A percentile compares a stretch with the other conserved stretches of the same genome.
phyloP scores from a whole-genome alignment of 352 stramenopile genomes.

The Phytophthora constricta region DNA sequence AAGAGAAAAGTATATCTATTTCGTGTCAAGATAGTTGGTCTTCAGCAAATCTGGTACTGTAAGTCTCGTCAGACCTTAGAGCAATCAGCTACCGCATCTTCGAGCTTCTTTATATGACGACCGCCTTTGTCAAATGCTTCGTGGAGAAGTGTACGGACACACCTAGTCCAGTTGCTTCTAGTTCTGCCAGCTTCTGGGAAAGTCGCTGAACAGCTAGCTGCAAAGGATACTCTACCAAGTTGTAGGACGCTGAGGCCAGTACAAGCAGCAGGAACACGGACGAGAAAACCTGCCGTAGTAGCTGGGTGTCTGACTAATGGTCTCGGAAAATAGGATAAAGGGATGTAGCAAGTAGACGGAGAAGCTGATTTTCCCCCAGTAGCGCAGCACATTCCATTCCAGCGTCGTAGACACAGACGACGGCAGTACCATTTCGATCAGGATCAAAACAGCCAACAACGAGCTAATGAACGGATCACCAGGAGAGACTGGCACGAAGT shows the following conservation, averaged over 20 bases:
- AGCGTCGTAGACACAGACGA: slow-evolving; percentile 29
- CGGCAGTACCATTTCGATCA: slow-evolving; percentile 47
- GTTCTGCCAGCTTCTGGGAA: slow-evolving; percentile 3
- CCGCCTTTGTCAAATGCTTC: too few species aligned
- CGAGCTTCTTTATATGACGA: too few species aligned
- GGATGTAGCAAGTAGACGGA: slow-evolving; percentile 52
- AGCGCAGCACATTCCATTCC: slow-evolving; percentile 33
- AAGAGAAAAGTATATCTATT: too few species aligned
- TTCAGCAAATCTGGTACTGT: too few species aligned
- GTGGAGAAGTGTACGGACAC: too few species aligned
- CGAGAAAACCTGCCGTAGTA: slow-evolving; percentile 34
- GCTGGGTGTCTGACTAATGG: slow-evolving; percentile 4
- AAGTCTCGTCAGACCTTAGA: too few species aligned
- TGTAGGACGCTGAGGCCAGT: slow-evolving; percentile 32
- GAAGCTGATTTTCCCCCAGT: slow-evolving; percentile 47
- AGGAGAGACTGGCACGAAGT: slow-evolving; percentile 21
- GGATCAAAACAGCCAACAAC: slow-evolving; percentile 33
- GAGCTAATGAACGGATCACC: slow-evolving; percentile 32
- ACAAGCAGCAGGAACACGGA: slow-evolving; percentile 22
- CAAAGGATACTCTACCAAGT: slow-evolving; percentile 38
- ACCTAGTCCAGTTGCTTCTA: too few species aligned
- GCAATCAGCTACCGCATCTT: too few species aligned
- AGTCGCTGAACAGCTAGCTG: slow-evolving; percentile 12
- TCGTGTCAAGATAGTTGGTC: too few species aligned
- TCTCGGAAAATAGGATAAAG: slow-evolving; percentile 26